These are phyloP conservation scores for Penicillium chermesinum DNA, from an alignment of 495 filamentous ascomycete species.

Conservation along the genomic window DNA sequence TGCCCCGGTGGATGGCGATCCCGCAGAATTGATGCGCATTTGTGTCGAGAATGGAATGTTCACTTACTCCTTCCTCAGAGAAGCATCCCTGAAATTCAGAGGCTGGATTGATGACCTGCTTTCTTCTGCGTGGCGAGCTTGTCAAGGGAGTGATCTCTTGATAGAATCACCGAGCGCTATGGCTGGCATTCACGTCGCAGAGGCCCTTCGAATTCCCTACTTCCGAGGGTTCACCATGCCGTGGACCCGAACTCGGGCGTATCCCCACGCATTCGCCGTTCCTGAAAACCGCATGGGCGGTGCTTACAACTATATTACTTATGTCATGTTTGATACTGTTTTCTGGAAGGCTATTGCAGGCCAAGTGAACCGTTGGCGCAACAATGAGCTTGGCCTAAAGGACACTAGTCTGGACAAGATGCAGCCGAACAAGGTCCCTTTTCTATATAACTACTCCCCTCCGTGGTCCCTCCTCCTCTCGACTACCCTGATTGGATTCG, in stretches of 20 bases:
- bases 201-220: slow-evolving; percentile 88
- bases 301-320: slow-evolving; percentile 89
- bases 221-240: slow-evolving; percentile 99
- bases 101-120: slow-evolving; percentile 90
- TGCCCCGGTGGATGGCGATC: slow-evolving; percentile 80
- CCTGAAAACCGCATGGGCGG: slow-evolving; percentile 92
- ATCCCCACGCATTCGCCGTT: slow-evolving; percentile 96
- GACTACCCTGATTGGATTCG: slow-evolving; percentile 98
- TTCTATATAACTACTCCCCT: slow-evolving; percentile 94
- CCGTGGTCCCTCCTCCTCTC: slow-evolving; percentile 83
- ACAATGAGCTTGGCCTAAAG: slow-evolving; percentile 69
- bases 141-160: slow-evolving; percentile 81
- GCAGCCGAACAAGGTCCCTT: slow-evolving; percentile 93
- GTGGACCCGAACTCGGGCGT: slow-evolving; percentile 92
- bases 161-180: slow-evolving; percentile 97
- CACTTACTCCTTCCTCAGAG: slow-evolving; percentile 81
- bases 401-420: slow-evolving; percentile 83
- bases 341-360: slow-evolving; percentile 93
- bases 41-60: slow-evolving; percentile 98
- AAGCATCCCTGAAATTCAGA: slow-evolving; percentile 84
- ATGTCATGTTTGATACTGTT: slow-evolving; percentile 94
- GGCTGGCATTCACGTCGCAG: slow-evolving; percentile 98
- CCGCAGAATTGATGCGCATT: slow-evolving; percentile 88
- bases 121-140: slow-evolving; percentile 76
- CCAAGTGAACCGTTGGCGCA: slow-evolving; percentile 91